phyloP scores from a whole-genome alignment of 441 rosid species.

The Populus hybrid region DNA sequence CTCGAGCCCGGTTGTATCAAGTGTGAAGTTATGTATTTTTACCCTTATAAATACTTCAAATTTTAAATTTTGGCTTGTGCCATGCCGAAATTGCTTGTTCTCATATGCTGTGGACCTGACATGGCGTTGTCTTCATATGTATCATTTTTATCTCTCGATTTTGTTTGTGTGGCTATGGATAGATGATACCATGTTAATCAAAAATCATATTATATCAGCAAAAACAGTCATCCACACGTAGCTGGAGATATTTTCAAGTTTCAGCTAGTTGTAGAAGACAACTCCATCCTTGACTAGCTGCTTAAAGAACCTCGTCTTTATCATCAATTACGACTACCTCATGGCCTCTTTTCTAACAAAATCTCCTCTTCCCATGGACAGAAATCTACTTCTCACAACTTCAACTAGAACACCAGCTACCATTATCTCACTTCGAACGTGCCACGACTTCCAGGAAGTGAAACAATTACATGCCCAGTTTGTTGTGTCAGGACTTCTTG shows the following conservation, averaged over 20 bases:
- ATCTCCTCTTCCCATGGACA: not conserved
- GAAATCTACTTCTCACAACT: not conserved
- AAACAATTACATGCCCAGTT: slow-evolving; percentile 10
- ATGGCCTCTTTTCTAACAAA: not conserved
- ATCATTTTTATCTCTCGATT: not conserved
- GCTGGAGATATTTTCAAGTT: no score
- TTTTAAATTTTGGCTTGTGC: not conserved
- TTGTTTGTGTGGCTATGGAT: not conserved
- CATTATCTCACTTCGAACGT: not conserved
- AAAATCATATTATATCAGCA: not conserved
- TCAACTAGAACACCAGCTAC: not conserved
- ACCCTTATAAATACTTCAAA: not conserved
- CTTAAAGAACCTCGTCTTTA: not conserved
- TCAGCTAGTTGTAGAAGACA: not conserved
- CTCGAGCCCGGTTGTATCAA: not conserved
- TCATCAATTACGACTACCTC: not conserved
- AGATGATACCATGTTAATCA: not conserved
- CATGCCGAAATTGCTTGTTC: not conserved
- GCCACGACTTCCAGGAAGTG: slow-evolving; percentile 6
- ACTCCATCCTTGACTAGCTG: not conserved
- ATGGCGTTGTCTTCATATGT: not conserved
- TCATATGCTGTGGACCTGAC: not conserved
- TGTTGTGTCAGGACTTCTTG: slow-evolving; percentile 12
- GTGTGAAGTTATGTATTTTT: not conserved
- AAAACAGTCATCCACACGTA: no score